Evolutionary conservation across 2,329 filamentous ascomycete genomes (phyloP).

Genomic region (Fusarium setosum): DNA sequence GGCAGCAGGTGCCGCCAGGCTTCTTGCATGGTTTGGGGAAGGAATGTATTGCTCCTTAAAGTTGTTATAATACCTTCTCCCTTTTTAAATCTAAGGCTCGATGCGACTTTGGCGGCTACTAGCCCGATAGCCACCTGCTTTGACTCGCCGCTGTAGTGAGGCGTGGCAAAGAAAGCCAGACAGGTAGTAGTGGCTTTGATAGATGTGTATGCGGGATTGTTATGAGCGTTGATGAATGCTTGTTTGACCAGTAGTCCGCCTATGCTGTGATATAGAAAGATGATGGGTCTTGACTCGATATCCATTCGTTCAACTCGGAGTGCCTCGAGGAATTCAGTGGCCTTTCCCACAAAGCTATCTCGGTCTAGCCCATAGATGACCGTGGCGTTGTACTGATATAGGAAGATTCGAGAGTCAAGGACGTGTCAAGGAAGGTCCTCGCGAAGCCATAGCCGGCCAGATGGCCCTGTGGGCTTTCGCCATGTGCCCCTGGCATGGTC

Average conservation of each 20-base stretch:
- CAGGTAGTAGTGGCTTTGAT: not conserved
- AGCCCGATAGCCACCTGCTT: not conserved
- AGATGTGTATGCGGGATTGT: not conserved
- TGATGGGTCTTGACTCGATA: not conserved
- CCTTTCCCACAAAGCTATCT: not conserved
- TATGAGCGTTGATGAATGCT: not conserved
- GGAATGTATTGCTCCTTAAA: not conserved
- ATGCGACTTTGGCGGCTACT: accelerated
- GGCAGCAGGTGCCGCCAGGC: not conserved
- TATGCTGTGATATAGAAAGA: not conserved
- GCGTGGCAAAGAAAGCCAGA: not conserved
- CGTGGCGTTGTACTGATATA: not conserved
- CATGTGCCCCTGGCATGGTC: not conserved
- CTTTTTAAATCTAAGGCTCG: not conserved
- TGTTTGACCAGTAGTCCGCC: not conserved
- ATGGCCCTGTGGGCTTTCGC: not conserved
- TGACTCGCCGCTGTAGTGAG: not conserved
- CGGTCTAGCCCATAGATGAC: not conserved
- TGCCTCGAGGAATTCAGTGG: not conserved
- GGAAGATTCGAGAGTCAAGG: not conserved
- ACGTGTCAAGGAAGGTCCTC: not conserved
- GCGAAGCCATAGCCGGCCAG: not conserved
- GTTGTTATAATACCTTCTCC: not conserved
- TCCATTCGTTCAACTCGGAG: not conserved
- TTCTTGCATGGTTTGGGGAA: not conserved